phyloP scores from a whole-genome alignment of 2,329 filamentous ascomycete genomes.

The Ophiognomonia clavigignenti-juglandacearum region DNA sequence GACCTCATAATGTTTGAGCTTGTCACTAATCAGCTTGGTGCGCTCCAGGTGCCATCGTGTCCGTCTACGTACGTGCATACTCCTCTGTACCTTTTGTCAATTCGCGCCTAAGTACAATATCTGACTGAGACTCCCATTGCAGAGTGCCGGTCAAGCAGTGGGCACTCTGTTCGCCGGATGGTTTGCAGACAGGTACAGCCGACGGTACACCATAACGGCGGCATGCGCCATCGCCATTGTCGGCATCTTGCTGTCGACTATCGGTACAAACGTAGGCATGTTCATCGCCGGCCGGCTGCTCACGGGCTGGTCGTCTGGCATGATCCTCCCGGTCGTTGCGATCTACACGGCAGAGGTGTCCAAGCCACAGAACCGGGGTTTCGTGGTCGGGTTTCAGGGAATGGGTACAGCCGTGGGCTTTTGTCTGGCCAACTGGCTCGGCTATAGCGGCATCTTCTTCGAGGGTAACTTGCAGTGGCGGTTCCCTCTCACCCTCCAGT shows the following conservation, averaged over 20 bases:
- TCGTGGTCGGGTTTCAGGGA: conserved; percentile 24
- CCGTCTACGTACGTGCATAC: too few relatives aligned
- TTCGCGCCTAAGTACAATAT: too few relatives aligned
- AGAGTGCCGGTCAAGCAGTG: conserved; percentile 28
- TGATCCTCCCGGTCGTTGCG: conserved; percentile 20
- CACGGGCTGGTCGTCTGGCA: conserved; percentile 21
- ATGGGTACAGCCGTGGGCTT: conserved; percentile 32
- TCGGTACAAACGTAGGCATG: conserved; percentile 17
- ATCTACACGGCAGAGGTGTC: conserved; percentile 25
- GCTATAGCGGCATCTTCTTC: conserved; percentile 30
- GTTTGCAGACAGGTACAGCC: conserved; percentile 28
- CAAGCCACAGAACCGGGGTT: conserved; percentile 22
- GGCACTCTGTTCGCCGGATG: conserved; percentile 27
- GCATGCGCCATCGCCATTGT: conserved; percentile 20
- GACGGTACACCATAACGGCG: conserved; percentile 28
- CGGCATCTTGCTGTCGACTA: neutral
- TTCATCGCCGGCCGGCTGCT: conserved; percentile 24
- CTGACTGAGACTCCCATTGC: too few relatives aligned
- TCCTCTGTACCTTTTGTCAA: too few relatives aligned
- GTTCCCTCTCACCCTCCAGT: conserved; percentile 29
- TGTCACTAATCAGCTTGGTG: neutral
- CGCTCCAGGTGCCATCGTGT: conserved; percentile 28
- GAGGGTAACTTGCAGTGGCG: conserved; percentile 27
- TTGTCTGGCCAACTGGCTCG: conserved; percentile 34
- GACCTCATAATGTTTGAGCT: too few relatives aligned